phyloP scores from a whole-genome alignment of 108 stramenopile species.

The Aurantiochytrium sp. region DNA sequence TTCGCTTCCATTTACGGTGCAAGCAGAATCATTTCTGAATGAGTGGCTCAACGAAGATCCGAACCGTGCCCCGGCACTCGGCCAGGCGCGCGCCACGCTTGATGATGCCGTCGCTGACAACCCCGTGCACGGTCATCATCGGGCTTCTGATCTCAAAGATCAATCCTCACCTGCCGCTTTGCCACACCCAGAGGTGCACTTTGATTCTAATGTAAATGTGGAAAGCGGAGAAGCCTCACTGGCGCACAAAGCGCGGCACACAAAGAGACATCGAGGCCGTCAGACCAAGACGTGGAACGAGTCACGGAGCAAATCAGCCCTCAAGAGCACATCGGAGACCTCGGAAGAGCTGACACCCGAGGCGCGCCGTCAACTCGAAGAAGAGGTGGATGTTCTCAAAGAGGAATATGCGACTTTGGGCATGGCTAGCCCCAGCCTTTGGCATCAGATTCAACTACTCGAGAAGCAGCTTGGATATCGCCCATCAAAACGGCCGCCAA shows the following conservation, averaged over 20 bases:
- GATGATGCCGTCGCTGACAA: not conserved
- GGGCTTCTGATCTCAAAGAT: no score
- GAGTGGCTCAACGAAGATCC: not conserved
- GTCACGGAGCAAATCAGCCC: not conserved
- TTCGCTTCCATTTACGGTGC: not conserved
- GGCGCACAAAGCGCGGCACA: no score
- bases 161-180: no score
- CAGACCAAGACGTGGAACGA: no score
- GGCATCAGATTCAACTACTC: not conserved
- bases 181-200: not conserved
- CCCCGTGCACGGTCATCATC: no score
- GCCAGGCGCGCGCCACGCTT: not conserved
- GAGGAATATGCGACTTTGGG: not conserved
- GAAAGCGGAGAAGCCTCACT: no score
- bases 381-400: not conserved
- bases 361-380: not conserved
- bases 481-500: not conserved
- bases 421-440: not conserved
- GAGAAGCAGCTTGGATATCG: not conserved
- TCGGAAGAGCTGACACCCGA: not conserved
- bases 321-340: not conserved
- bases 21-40: not conserved
- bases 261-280: no score
- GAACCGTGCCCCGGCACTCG: not conserved
- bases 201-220: not conserved